Conservation (phyloP, 2,329 filamentous ascomycete genomes). For the Chrysoporthe puriensis region DNA sequence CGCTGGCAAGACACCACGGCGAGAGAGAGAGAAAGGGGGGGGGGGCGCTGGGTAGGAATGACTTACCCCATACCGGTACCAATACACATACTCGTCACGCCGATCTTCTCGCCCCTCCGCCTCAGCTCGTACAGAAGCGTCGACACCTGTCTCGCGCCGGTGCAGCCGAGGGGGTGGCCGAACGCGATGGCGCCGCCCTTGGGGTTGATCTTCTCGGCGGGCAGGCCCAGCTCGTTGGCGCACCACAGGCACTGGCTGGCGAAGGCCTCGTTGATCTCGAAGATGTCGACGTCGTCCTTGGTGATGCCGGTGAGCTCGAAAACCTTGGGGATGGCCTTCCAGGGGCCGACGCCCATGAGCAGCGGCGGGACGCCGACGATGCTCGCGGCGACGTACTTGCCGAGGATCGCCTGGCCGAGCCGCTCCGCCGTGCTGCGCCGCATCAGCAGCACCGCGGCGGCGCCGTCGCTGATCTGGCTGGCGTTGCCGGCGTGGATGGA, state of each 20-base stretch:
- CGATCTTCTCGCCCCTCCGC: slow-evolving; percentile 81
- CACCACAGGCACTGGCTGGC: slow-evolving; percentile 95
- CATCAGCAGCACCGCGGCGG: slow-evolving; percentile 94
- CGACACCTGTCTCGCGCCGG: slow-evolving; percentile 89
- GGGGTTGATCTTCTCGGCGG: slow-evolving; percentile 88
- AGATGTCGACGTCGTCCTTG: slow-evolving; percentile 93
- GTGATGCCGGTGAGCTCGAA: slow-evolving; percentile 84
- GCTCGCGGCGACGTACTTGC: slow-evolving; percentile 86
- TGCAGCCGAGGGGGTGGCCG: slow-evolving; percentile 92
- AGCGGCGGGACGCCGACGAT: slow-evolving; percentile 89
- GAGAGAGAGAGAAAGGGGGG: no score
- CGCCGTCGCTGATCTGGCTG: slow-evolving; percentile 92
- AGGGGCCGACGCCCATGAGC: slow-evolving; percentile 94
- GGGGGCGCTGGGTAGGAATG: no score
- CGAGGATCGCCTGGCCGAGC: slow-evolving; percentile 85
- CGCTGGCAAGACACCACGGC: no score
- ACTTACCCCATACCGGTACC: slow-evolving; percentile 85
- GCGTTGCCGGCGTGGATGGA: slow-evolving; percentile 96
- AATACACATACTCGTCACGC: slow-evolving; percentile 94
- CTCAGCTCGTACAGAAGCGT: slow-evolving; percentile 89
- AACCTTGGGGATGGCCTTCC: slow-evolving; percentile 92
- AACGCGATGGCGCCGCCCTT: slow-evolving; percentile 97
- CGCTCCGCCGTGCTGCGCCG: slow-evolving; percentile 87
- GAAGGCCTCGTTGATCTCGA: slow-evolving; percentile 99
- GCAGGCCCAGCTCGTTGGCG: slow-evolving; percentile 82